These are phyloP conservation scores for Epichloe hybrida DNA, from an alignment of 2,329 filamentous ascomycete genomes.

Conservation along the genomic window DNA sequence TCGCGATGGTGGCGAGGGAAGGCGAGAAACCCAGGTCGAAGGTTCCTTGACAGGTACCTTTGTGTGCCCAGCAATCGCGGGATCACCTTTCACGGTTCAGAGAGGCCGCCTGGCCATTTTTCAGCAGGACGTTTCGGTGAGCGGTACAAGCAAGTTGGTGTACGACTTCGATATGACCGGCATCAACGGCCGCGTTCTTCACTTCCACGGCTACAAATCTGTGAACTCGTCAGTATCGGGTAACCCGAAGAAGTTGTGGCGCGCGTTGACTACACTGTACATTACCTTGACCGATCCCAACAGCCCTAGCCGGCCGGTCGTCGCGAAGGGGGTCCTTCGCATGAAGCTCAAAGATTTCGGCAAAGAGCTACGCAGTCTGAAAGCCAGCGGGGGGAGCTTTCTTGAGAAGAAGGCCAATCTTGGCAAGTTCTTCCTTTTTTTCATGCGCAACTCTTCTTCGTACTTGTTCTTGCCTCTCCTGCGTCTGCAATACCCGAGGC, in stretches of 20 bases:
- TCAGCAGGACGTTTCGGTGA: conserved; percentile 33
- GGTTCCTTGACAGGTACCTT: conserved; percentile 44
- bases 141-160: conserved; percentile 44
- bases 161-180: conserved; percentile 50
- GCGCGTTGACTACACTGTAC: conserved; percentile 47
- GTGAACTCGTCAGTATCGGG: conserved; percentile 47
- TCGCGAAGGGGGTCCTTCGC: background rate
- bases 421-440: conserved; percentile 40
- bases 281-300: conserved; percentile 38
- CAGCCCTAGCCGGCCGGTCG: background rate
- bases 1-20: background rate
- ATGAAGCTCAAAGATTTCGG: background rate
- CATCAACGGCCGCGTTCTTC: conserved; percentile 35
- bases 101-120: conserved; percentile 46
- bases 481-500: conserved; percentile 39
- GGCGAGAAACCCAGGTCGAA: conserved; percentile 19
- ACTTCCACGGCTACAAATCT: conserved; percentile 49
- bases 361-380: background rate
- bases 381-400: background rate
- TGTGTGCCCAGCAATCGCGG: conserved; percentile 19
- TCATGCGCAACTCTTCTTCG: conserved; percentile 37
- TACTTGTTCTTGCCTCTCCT: conserved; percentile 42
- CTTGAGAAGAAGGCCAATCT: conserved; percentile 31
- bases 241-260: conserved; percentile 43
- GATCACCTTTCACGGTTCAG: conserved; percentile 47